These are phyloP conservation scores for Elongisporangium undulatum DNA, from an alignment of 352 stramenopile genomes.

Conservation along the genomic window DNA sequence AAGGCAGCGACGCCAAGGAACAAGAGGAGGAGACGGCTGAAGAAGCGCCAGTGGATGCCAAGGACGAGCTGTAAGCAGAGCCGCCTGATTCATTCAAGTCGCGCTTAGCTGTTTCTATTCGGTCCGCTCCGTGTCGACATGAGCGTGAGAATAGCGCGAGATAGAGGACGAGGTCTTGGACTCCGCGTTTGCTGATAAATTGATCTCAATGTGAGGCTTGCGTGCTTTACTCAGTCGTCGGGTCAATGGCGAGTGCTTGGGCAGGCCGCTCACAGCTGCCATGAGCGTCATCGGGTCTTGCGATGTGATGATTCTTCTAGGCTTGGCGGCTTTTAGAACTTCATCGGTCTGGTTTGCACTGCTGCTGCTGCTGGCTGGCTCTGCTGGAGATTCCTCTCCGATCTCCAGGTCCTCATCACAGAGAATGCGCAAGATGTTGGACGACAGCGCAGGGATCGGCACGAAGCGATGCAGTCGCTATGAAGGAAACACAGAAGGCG, in stretches of 20 bases:
- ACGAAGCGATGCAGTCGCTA: conserved; percentile 48
- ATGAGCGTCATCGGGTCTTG: conserved; percentile 4
- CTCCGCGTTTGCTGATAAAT: conserved; percentile 25
- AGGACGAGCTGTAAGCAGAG: conserved; percentile 15
- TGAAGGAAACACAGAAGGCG: not conserved
- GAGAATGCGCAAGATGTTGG: conserved; percentile 42
- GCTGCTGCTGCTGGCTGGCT: not conserved
- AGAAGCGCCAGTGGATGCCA: conserved; percentile 16
- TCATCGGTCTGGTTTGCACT: not conserved
- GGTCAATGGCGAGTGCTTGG: conserved; percentile 19
- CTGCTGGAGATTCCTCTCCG: conserved; percentile 11
- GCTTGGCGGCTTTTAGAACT: not conserved
- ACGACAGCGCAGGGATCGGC: conserved; percentile 42
- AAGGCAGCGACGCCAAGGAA: conserved; percentile 5
- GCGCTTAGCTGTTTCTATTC: conserved; percentile 2
- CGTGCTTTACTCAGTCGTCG: conserved; percentile 25
- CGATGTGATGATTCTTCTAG: not conserved
- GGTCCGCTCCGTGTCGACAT: not conserved
- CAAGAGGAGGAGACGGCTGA: conserved; percentile 3
- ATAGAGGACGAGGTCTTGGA: conserved; percentile 5
- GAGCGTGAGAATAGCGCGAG: not conserved
- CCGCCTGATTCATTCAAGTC: not conserved
- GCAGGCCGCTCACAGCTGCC: not conserved
- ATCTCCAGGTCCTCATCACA: conserved; percentile 58
- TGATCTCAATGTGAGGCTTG: conserved; percentile 44